Evolutionary conservation across 2,329 filamentous ascomycete genomes (phyloP).

Genomic region (Penicillium janthinellum): DNA sequence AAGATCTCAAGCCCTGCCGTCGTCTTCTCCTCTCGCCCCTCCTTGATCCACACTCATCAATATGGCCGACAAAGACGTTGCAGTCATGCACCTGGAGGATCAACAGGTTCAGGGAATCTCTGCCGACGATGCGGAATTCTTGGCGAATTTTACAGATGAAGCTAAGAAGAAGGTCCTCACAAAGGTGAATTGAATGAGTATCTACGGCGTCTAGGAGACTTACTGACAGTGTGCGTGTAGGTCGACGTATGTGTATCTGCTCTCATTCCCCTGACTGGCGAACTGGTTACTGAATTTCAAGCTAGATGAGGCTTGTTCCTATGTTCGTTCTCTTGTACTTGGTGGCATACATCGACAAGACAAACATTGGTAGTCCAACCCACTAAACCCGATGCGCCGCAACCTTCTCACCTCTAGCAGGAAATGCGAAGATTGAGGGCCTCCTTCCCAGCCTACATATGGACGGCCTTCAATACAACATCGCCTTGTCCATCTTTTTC

Average conservation of each 20-base stretch:
- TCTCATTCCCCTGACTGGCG: too few species aligned
- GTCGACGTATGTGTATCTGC: background rate
- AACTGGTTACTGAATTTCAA: background rate
- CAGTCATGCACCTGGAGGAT: background rate
- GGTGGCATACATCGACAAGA: conserved; percentile 21
- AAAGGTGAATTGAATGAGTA: background rate
- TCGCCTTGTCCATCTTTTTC: conserved; percentile 76
- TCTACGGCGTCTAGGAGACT: too few species aligned
- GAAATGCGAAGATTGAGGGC: conserved; percentile 61
- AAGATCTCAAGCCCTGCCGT: too few species aligned
- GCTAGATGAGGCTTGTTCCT: conserved; percentile 16
- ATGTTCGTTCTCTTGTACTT: conserved; percentile 22
- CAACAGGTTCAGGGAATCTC: background rate
- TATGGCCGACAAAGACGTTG: background rate
- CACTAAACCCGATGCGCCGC: background rate
- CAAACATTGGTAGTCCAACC: conserved; percentile 19
- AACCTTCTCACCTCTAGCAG: conserved; percentile 5
- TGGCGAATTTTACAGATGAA: background rate
- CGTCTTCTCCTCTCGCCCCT: too few species aligned
- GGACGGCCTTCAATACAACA: conserved; percentile 67
- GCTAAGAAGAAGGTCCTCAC: background rate
- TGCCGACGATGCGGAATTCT: background rate
- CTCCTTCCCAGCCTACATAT: conserved; percentile 61
- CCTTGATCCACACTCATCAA: background rate
- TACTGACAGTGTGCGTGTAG: background rate